Evolutionary conservation across 345 rosid genomes (phyloP), one percentile per base, ranked within the genome.

Genomic region (Psidium friedrichsthalianum): DNA sequence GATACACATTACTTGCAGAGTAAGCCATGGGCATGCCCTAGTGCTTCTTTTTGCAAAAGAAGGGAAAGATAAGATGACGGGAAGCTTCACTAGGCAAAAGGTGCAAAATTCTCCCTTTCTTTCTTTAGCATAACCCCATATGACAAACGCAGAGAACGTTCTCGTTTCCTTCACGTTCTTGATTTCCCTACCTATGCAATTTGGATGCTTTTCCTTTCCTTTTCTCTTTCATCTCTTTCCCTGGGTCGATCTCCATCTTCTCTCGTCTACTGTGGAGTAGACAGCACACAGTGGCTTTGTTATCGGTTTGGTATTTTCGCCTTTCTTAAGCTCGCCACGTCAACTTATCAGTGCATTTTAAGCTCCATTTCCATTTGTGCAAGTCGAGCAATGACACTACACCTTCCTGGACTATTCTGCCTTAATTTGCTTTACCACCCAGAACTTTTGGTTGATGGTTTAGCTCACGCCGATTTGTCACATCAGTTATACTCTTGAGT

Each of bases 11-110:
- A 32, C 87, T 86, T 86, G 51, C 53, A 7, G 24, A 51, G 84
- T 56, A 82, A 86, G 87, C 49, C 82, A 86, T 11, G 27, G 6
- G 80, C 51, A 69, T 12, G 56, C 85, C 16, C 27, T 83, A 3
- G 83, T 22, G 78, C 47, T 54, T 55, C 87, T 80, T 82, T 86
- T 82, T 58, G 84, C 81, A 81, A 82, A 81, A 81, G 84, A 86
- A 44, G 36, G 47, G 82, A 52, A 52, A 40, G 84, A 82, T 20
- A 32, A 58, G n/a, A 81, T 58, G 78, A 69, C 78, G 47, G 78
- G 80, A 69, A 69, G 47, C 80, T 69, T 69, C 4, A 10, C 80
- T 36, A 36, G 80, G 80, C 47, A 69, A 47, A 82, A 85, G 49
- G 86, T 80, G 86, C 83, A 36, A 54, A 56, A 25, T 24, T 44